These are phyloP conservation scores for Parathielavia appendiculata DNA, from an alignment of 495 filamentous ascomycete genomes.

Conservation along the genomic window DNA sequence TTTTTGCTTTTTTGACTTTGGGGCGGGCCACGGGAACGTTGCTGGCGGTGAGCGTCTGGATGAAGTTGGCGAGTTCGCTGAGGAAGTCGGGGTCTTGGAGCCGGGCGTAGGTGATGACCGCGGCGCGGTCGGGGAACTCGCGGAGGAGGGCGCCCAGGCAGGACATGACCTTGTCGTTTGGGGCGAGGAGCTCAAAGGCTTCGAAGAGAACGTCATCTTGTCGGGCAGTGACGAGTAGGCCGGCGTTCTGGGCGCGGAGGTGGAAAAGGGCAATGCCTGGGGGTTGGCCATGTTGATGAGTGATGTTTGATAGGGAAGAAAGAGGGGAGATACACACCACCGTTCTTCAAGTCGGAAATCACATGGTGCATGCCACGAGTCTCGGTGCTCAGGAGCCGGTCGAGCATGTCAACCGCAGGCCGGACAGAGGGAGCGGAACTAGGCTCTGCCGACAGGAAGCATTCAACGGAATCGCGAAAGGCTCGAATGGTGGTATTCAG, in stretches of 20 bases:
- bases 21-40: conserved; percentile 29
- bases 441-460: neutral
- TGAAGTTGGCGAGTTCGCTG: conserved; percentile 36
- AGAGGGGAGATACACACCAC: neutral
- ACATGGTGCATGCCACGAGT: neutral
- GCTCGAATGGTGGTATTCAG: conserved; percentile 11
- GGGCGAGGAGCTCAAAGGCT: conserved; percentile 53
- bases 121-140: conserved; percentile 50
- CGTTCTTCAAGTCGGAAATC: neutral
- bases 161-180: conserved; percentile 40
- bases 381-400: neutral
- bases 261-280: conserved; percentile 31
- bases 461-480: neutral
- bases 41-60: conserved; percentile 36
- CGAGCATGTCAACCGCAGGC: neutral
- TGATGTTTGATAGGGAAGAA: neutral
- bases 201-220: conserved; percentile 41
- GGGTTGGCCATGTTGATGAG: neutral
- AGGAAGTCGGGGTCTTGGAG: conserved; percentile 38
- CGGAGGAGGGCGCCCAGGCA: conserved; percentile 48
- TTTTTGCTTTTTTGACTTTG: conserved; percentile 35
- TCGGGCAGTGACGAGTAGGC: conserved; percentile 41
- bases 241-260: conserved; percentile 58
- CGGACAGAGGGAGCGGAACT: neutral
- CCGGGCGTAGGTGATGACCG: conserved; percentile 30